A percentile compares a stretch with the other conserved stretches of the same genome.
Evolutionary conservation across 2,329 filamentous ascomycete genomes (phyloP).

Genomic region (Cladosporium austrohemisphaericum): DNA sequence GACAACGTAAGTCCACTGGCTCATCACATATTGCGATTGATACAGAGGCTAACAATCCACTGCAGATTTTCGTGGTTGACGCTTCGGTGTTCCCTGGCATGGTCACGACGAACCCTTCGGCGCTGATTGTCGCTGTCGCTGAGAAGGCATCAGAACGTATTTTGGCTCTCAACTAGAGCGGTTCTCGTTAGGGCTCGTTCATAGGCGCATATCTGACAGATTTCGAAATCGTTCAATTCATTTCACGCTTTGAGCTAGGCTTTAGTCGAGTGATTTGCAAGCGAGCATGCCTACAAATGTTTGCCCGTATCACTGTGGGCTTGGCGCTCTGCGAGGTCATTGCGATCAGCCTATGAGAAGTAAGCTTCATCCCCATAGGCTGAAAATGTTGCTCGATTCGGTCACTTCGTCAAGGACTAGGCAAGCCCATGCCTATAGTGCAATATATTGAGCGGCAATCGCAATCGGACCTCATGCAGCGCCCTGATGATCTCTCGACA

Average conservation of each 20-base stretch:
- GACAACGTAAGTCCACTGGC: conserved; percentile 46
- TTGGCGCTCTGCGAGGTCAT: too few relatives aligned
- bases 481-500: background rate
- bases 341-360: too few relatives aligned
- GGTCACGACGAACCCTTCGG: conserved; percentile 64
- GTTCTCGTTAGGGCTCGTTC: too few relatives aligned
- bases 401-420: background rate
- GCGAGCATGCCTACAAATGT: too few relatives aligned
- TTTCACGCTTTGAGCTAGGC: too few relatives aligned
- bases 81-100: conserved; percentile 67
- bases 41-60: background rate
- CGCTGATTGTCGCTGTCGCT: conserved; percentile 62
- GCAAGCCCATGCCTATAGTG: background rate
- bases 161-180: conserved; percentile 35
- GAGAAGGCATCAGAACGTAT: conserved; percentile 57
- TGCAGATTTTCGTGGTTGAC: conserved; percentile 59
- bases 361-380: too few relatives aligned
- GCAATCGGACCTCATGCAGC: background rate
- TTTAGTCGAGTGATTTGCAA: too few relatives aligned
- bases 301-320: too few relatives aligned
- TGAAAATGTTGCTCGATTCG: too few relatives aligned
- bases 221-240: too few relatives aligned
- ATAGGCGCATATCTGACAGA: too few relatives aligned
- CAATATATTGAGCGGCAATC: background rate
- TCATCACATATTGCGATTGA: background rate